Evolutionary conservation across 2,329 filamentous ascomycete species (phyloP).

Genomic region (Penicillium sp.): DNA sequence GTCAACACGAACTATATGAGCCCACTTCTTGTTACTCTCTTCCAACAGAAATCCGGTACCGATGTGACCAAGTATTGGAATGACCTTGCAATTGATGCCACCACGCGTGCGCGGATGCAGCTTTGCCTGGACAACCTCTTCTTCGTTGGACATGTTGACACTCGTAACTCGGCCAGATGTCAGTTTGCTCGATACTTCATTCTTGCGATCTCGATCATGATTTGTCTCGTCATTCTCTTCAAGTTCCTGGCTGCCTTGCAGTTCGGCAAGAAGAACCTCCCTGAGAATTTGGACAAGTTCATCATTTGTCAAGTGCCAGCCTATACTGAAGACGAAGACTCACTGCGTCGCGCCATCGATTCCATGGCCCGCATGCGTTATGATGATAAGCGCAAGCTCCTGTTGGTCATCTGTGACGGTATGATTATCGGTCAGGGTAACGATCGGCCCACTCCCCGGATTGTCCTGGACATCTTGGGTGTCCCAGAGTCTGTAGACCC

Average conservation of each 20-base stretch:
- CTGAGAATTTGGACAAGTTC: constrained; percentile 97
- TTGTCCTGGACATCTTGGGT: constrained; percentile 94
- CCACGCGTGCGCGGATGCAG: constrained; percentile 67
- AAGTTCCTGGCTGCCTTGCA: constrained; percentile 97
- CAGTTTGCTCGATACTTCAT: constrained; percentile 88
- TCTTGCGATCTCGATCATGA: constrained; percentile 76
- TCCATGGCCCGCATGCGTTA: constrained; percentile 94
- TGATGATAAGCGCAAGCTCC: constrained; percentile 93
- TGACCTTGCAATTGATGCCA: constrained; percentile 60
- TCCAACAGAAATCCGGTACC: constrained; percentile 71
- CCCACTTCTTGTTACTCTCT: constrained; percentile 69
- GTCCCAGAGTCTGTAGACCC: constrained; percentile 93
- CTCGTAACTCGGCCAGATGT: constrained; percentile 81
- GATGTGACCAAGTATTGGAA: constrained; percentile 87
- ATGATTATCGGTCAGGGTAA: constrained; percentile 96
- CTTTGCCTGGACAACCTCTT: constrained; percentile 91
- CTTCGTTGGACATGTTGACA: constrained; percentile 89
- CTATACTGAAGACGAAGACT: constrained; percentile 98
- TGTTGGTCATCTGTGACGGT: constrained; percentile 95
- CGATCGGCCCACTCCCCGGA: constrained; percentile 94
- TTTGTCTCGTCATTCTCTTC: constrained; percentile 83
- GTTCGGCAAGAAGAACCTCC: constrained; percentile 86
- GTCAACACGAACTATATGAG: constrained; percentile 80
- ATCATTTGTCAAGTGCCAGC: constrained; percentile 96
- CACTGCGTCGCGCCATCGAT: constrained; percentile 92